phyloP scores from a whole-genome alignment of 805 yeast genomes.

The Yarrowia bubula region DNA sequence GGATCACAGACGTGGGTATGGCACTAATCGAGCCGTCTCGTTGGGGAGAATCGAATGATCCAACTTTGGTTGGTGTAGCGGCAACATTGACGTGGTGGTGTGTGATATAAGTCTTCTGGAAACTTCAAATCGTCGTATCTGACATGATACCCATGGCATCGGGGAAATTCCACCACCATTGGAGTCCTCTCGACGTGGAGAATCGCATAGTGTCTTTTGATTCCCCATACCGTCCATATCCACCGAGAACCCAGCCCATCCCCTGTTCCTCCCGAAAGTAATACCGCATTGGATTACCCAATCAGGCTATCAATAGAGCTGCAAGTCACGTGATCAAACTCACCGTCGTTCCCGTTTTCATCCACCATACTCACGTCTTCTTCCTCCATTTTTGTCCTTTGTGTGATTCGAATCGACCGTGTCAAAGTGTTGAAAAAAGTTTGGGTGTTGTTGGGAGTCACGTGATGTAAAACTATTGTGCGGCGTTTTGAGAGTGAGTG shows the following conservation, averaged over 20 bases:
- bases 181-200: background rate
- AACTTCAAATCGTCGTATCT: background rate
- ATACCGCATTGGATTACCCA: background rate
- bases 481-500: background rate
- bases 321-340: background rate
- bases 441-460: conserved; percentile 13
- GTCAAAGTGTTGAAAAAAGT: background rate
- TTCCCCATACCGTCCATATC: background rate
- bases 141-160: background rate
- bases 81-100: too few species aligned
- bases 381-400: background rate
- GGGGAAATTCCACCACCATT: background rate
- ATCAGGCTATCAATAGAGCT: background rate
- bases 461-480: background rate
- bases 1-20: too few species aligned
- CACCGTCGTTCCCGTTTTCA: too few species aligned
- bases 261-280: too few species aligned
- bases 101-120: too few species aligned
- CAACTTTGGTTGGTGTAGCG: background rate
- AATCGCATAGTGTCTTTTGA: background rate
- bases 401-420: background rate
- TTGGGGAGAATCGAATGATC: background rate
- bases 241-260: background rate
- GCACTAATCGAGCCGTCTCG: background rate
- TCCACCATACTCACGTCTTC: conserved; percentile 1